A percentile compares a stretch with the other conserved stretches of the same genome.
phyloP scores from a whole-genome alignment of 1,284 basidiomycete genomes.

The Melanopsichium pennsylvanicum region DNA sequence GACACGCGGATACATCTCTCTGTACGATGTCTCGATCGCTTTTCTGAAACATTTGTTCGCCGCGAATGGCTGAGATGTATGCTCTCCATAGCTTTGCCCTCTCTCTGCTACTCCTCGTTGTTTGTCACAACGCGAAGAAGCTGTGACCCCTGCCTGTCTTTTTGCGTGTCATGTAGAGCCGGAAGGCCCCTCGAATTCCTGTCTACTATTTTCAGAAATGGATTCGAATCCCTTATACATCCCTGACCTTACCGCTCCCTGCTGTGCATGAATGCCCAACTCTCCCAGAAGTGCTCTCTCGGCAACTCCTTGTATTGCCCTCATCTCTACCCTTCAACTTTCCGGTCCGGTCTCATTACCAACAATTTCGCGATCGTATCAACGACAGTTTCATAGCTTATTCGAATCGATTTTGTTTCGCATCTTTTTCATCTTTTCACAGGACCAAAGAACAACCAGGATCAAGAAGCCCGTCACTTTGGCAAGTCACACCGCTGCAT shows the following conservation, averaged over 20 bases:
- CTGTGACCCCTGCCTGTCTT: neutral
- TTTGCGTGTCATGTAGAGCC: neutral
- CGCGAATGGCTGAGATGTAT: too few relatives aligned
- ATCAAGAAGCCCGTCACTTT: too few relatives aligned
- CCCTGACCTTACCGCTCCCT: neutral
- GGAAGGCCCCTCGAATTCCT: slow-evolving; percentile 8
- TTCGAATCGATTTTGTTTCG: neutral
- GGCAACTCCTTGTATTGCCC: neutral
- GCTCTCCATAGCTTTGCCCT: neutral
- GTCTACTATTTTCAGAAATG: slow-evolving; percentile 10
- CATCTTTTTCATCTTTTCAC: neutral
- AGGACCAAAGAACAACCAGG: neutral
- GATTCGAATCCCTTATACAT: neutral
- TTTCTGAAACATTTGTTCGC: too few relatives aligned
- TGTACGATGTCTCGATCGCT: too few relatives aligned
- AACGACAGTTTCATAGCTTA: too few relatives aligned
- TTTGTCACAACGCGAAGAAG: too few relatives aligned
- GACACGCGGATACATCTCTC: neutral
- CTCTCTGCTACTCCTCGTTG: neutral
- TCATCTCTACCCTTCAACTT: neutral
- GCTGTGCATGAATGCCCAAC: neutral
- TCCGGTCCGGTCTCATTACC: neutral
- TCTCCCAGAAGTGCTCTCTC: neutral
- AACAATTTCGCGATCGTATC: neutral
- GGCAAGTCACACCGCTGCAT: too few relatives aligned